These are phyloP conservation scores for Danielozyma ontarioensis DNA, from an alignment of 805 yeast genomes.

Conservation along the genomic window DNA sequence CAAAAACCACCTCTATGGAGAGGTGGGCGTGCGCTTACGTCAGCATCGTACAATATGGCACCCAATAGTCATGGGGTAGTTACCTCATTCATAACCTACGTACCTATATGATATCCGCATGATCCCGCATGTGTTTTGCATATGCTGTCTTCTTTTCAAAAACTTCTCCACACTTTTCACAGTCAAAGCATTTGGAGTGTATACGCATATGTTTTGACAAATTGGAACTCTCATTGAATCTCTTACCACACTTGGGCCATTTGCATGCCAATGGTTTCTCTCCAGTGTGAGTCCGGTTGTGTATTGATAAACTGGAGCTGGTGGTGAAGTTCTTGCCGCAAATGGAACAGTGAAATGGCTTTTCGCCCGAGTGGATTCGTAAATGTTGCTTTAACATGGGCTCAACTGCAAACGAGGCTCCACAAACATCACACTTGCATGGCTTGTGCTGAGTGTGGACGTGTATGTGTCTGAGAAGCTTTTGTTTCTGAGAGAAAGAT, in stretches of 20 bases:
- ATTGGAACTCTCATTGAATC: constrained; percentile 87
- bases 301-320: constrained; percentile 76
- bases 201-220: constrained; percentile 82
- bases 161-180: constrained; percentile 48
- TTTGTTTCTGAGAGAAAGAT: constrained; percentile 78
- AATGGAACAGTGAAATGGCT: constrained; percentile 67
- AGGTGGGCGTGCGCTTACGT: too few relatives aligned
- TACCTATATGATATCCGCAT: too few relatives aligned
- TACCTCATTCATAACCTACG: too few relatives aligned
- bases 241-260: constrained; percentile 73
- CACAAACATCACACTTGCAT: constrained; percentile 64
- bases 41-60: too few relatives aligned
- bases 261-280: constrained; percentile 81
- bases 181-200: constrained; percentile 53
- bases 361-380: constrained; percentile 85
- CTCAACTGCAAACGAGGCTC: constrained; percentile 69
- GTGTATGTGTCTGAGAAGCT: constrained; percentile 78
- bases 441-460: constrained; percentile 87
- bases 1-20: too few relatives aligned
- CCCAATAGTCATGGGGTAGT: too few relatives aligned
- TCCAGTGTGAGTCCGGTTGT: constrained; percentile 83
- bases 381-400: constrained; percentile 74
- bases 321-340: constrained; percentile 83
- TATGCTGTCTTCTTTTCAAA: constrained; percentile 43
- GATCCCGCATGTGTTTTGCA: constrained; percentile 30